Conservation (phyloP, 257 asterid genomes). For the Nyctanthes arbortristis region DNA sequence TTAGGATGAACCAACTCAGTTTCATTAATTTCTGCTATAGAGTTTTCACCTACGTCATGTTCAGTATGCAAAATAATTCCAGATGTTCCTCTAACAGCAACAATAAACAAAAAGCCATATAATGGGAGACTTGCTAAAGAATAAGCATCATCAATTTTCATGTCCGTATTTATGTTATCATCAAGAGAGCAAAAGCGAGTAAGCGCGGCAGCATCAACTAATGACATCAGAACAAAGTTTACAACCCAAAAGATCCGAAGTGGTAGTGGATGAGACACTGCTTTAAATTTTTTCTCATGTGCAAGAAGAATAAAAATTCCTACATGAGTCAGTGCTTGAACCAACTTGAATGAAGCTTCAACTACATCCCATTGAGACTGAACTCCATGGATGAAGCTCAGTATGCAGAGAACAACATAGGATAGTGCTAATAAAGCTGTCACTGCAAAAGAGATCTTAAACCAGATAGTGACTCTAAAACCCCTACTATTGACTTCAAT, state of each 20-base stretch:
- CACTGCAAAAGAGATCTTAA: slow-evolving; percentile 16
- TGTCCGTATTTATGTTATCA: too few species aligned
- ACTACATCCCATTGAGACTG: slow-evolving; percentile 36
- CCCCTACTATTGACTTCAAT: slow-evolving; percentile 31
- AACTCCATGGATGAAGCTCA: slow-evolving; percentile 35
- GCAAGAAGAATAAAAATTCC: slow-evolving; percentile 37
- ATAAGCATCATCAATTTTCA: too few species aligned
- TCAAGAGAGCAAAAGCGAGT: slow-evolving; percentile 36
- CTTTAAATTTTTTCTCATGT: slow-evolving; percentile 47
- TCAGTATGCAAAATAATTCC: too few species aligned
- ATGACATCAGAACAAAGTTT: too few species aligned
- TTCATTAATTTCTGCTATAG: slow-evolving; percentile 19
- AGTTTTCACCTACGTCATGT: slow-evolving; percentile 9
- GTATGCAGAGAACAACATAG: slow-evolving; percentile 27
- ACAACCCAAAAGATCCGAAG: too few species aligned
- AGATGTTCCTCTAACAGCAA: slow-evolving; percentile 32
- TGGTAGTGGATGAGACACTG: too few species aligned
- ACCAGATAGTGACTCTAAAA: slow-evolving; percentile 32
- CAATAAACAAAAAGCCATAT: slow-evolving; percentile 32
- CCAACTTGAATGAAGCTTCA: slow-evolving; percentile 34
- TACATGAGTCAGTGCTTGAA: slow-evolving; percentile 42
- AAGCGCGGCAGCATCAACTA: slow-evolving; percentile 30
- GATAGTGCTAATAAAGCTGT: slow-evolving; percentile 42
- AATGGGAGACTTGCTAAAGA: too few species aligned
- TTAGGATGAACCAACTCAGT: not conserved